Percentiles rank a stretch among this genome's conserved stretches.
Conservation (phyloP, 1,284 basidiomycete genomes). For the Heimioporus retisporus region DNA sequence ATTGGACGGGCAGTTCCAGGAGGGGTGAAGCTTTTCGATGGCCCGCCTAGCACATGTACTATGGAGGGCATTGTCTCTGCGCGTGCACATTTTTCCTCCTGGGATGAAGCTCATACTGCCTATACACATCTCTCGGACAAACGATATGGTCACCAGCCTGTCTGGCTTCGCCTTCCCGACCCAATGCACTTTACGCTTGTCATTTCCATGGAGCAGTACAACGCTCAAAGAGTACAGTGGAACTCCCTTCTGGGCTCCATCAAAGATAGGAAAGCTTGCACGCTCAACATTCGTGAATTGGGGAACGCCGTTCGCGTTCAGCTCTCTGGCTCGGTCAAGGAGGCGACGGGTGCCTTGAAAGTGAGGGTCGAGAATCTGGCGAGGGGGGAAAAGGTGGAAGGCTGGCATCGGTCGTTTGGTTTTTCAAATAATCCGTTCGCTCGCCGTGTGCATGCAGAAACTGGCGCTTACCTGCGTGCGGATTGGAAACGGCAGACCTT, state of each 20-base stretch:
- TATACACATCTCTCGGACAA: conserved; percentile 41
- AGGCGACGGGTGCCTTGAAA: conserved; percentile 63
- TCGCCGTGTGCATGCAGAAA: conserved; percentile 43
- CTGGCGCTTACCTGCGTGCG: conserved; percentile 52
- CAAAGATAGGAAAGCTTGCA: conserved; percentile 44
- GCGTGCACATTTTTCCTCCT: conserved; percentile 55
- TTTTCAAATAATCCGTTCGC: conserved; percentile 45
- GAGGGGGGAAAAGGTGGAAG: conserved; percentile 57
- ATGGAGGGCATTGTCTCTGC: conserved; percentile 42
- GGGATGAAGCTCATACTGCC: conserved; percentile 56
- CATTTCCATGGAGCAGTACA: conserved; percentile 59
- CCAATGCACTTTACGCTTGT: conserved; percentile 58
- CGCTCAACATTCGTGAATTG: conserved; percentile 31
- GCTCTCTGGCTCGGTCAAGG: conserved; percentile 51
- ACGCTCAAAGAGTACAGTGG: conserved; percentile 61
- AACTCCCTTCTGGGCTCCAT: conserved; percentile 48
- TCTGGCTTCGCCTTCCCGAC: conserved; percentile 52
- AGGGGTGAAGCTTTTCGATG: conserved; percentile 29
- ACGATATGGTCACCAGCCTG: conserved; percentile 41
- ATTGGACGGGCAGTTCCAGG: conserved; percentile 29
- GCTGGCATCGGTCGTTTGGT: conserved; percentile 59
- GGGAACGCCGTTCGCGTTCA: conserved; percentile 36
- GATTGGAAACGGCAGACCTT: conserved; percentile 55
- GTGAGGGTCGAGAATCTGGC: conserved; percentile 66
- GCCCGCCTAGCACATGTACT: conserved; percentile 25